Base-by-base conservation (phyloP, 202 grass and related monocot species). In the Cymbopogon flexuosus region DNA sequence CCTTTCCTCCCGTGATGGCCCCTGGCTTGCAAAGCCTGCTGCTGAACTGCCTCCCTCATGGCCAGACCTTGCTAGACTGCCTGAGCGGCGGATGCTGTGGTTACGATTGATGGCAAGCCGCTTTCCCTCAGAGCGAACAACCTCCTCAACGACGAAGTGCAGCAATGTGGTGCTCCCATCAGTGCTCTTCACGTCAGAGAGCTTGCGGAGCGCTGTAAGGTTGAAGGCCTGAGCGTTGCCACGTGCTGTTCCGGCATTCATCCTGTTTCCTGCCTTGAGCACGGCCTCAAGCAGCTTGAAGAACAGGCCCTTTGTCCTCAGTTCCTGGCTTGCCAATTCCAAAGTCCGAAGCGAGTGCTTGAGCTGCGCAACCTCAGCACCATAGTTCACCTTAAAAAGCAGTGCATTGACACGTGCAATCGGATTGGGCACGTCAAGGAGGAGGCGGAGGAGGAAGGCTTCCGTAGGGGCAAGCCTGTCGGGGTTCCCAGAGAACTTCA, bases 221-320 rank as follows among this genome's bases (percentile, higher is more conserved):
- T 99, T 95, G 84, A 99, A 99, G 13, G 96, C 96, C 67, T 96
- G 90, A 0, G 96, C 96, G 27, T 99, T 96, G 18, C 96, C 96
- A 1, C 96, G 70, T 24, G 92, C 90, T 1, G 96, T 99, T 36
- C 96, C 96, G 3, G 92, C 96, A 35, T 99, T 99, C 92, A 99
- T 96, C 72, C 92, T 79, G 23, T 99, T 99, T 34, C 96, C 96
- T 14, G 96, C 96, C 87, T 99, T 99, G 69, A 99, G 90, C 45
- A 99, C 92, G 6, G 92, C 90, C 87, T 99, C 96, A 0, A 99
- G 88, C 46, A 99, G 87, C 61, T 99, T 99, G 33, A 93, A 83
- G 92, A 99, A 99, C 16, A 93, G 84, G 3, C 84, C 84, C 77
- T 78, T 91, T 1, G 81, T 90, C 85, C 87, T 92, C 60, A 99